Base-by-base conservation (phyloP, 345 rosid species). In the Populus alba region DNA sequence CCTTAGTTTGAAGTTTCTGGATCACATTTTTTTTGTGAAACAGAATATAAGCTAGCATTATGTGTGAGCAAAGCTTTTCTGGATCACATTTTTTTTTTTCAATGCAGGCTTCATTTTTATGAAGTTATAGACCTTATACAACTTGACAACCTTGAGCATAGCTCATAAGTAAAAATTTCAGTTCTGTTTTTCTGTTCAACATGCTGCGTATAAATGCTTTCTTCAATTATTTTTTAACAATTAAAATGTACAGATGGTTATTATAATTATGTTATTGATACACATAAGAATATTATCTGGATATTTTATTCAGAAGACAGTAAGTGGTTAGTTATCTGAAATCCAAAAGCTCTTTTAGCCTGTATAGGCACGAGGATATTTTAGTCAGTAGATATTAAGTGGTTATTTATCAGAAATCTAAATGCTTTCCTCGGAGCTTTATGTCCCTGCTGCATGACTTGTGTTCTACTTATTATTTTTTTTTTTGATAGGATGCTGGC, bases 401-500 rank as follows among this genome's bases (percentile, higher is more conserved):
- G 23, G 59, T 53, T 51, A 53, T 53, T 53, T 53, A 63, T 27
- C 47, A 9, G 31, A 37, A 8, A 71, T n/a, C 25, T 17, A 29
- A 49, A 65, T 45, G 68, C 61, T 17, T 18, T 15, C 41, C 51
- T 12, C 69, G 20, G 35, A 70, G 65, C 51, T 77, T 35, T 43
- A 47, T 70, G n/a, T 39, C 55, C 17, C n/a, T 68, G 43, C 72
- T 4, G 8, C 12, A 35, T 67, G 35, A 77, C 66, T 55, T 62
- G 7, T 63, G 47, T 13, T 25, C 27, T 25, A 7, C 49, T 59
- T 66, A 27, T 27, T 27, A 27, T 47, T 47, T 17, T 71, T 77
- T 29, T n/a, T 62, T 73, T 82, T 74, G 66, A 71, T 81, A 95
- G 98, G 79, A 95, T 92, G 98, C 78, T 95, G 61, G 99, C 99